These are phyloP conservation scores for Penicillium sp. DNA, from an alignment of 2,329 filamentous ascomycete species.

Conservation along the genomic window DNA sequence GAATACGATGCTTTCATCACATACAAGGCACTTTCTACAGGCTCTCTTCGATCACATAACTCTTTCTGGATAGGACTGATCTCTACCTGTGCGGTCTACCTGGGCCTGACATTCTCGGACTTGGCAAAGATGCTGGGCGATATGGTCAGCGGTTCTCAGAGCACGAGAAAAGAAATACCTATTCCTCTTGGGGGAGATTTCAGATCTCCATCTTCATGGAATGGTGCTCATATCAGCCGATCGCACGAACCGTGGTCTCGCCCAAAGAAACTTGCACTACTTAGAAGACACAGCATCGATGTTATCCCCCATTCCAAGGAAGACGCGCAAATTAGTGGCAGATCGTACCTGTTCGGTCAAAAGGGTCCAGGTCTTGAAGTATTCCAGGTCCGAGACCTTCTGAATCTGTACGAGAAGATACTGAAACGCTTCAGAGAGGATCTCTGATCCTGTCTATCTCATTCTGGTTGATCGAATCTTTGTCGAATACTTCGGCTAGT, in stretches of 20 bases:
- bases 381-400: not conserved
- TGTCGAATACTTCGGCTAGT: not conserved
- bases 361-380: not conserved
- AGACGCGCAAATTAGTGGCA: not conserved
- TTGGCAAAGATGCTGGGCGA: not conserved
- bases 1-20: not conserved
- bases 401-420: not conserved
- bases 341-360: not conserved
- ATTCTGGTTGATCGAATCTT: too few relatives aligned
- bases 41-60: slow-evolving; percentile 18
- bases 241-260: not conserved
- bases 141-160: not conserved
- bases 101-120: slow-evolving; percentile 17
- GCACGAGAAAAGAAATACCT: too few relatives aligned
- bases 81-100: slow-evolving; percentile 17
- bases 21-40: slow-evolving; percentile 5
- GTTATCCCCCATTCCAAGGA: not conserved
- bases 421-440: not conserved
- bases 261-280: not conserved
- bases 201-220: not conserved
- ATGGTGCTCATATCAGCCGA: not conserved
- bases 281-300: slow-evolving; percentile 1
- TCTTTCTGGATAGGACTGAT: slow-evolving; percentile 23
- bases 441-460: not conserved
- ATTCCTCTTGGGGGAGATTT: too few relatives aligned